Evolutionary conservation across 2,329 filamentous ascomycete genomes (phyloP), one percentile per base, ranked within the genome.

Genomic region (Colletotrichum sp.): DNA sequence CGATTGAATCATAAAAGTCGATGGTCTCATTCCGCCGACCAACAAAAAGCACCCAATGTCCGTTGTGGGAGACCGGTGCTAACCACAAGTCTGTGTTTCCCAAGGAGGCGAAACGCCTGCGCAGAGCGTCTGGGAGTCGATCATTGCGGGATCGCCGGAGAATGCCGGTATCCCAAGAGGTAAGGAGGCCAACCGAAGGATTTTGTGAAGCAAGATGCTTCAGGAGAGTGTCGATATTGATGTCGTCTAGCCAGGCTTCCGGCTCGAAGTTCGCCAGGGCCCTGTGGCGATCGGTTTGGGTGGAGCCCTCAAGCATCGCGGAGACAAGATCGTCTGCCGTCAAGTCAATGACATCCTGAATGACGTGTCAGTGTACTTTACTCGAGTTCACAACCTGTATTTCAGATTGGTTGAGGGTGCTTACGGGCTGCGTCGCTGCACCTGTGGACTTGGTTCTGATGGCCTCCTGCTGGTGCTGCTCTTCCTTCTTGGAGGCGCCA

Each of bases 291-390:
- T 55, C 52, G n/a, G 52, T 21, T 0, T 16, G n/a, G 5, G n/a
- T 55, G 1, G 12, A 12, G 6, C 8, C 16, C 15, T 0, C 36
- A 39, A 39, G 1, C 0, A 39, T 39, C 4, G 36, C 36, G 0
- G 15, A 16, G 16, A 18, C 8, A 2, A 36, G 34, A 39, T 39
- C 36, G 4, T 39, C 36, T 9, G 8, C 36, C 1, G 36, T 39
- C 15, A 39, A 2, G 16, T 39, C 36, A 8, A 39, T 18, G 3
- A 18, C 16, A 18, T 16, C 8, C 36, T 39, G 36, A 39, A 39
- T 18, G 16, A 2, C 8, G 36, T 18, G 36, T 39, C 36, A 39
- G 36, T 39, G 9, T 18, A 39, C 1, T 8, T 39, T 18, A 0
- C 16, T 5, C 7, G 2, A 39, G 6, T 39, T 4, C 4, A 18